phyloP scores from a whole-genome alignment of 225 moss, liverwort and hornwort genomes.

The Ulota crispa region DNA sequence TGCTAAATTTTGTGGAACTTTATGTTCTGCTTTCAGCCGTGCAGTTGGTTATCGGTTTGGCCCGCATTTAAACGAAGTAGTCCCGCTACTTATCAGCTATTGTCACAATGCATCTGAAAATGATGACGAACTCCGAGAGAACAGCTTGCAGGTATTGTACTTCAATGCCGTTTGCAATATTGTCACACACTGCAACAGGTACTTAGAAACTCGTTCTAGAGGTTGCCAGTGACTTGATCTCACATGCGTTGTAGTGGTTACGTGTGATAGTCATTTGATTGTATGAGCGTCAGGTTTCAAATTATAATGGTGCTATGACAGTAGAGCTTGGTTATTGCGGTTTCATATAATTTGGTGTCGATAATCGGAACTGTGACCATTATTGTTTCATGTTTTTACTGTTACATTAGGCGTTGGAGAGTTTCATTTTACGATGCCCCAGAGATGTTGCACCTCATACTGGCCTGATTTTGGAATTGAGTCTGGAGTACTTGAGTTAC shows the following conservation, averaged over 20 bases:
- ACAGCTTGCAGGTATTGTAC: slow-evolving; percentile 87
- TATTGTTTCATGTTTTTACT: neutral
- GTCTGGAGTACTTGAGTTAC: slow-evolving; percentile 95
- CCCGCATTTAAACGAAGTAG: slow-evolving; percentile 91
- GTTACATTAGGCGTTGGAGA: slow-evolving; percentile 78
- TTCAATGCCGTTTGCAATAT: slow-evolving; percentile 14
- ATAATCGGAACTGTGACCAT: neutral
- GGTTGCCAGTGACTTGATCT: slow-evolving; percentile 15
- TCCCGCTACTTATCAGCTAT: slow-evolving; percentile 91
- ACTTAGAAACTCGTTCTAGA: slow-evolving; percentile 11
- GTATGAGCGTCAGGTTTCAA: neutral
- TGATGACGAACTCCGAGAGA: slow-evolving; percentile 96
- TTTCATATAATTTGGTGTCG: slow-evolving; percentile 15
- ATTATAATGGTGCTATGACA: neutral
- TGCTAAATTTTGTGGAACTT: slow-evolving; percentile 26
- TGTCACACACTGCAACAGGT: slow-evolving; percentile 1
- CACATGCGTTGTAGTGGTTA: neutral
- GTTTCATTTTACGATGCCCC: slow-evolving; percentile 95
- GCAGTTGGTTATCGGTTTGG: slow-evolving; percentile 99
- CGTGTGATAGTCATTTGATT: slow-evolving; percentile 3
- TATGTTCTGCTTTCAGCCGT: slow-evolving; percentile 59
- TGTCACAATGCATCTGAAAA: slow-evolving; percentile 98
- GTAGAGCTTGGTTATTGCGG: neutral
- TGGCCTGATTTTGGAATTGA: slow-evolving; percentile 77
- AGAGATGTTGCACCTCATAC: slow-evolving; percentile 94